Conservation (phyloP, 2,329 filamentous ascomycete genomes). For the Scytalidium lignicola region DNA sequence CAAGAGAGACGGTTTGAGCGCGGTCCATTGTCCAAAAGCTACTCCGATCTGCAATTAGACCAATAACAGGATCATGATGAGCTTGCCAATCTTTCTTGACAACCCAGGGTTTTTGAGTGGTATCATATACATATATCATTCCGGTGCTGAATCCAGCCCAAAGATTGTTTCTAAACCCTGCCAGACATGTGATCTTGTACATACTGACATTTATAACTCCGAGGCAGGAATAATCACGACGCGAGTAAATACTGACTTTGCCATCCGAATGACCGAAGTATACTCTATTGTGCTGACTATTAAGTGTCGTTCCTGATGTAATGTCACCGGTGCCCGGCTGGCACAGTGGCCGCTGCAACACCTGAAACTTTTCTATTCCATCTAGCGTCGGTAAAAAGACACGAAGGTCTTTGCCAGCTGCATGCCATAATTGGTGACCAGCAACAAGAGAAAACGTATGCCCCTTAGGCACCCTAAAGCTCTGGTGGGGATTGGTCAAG, state of each 20-base stretch:
- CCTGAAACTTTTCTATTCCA: constrained; percentile 66
- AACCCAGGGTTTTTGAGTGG: constrained; percentile 73
- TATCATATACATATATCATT: constrained; percentile 90
- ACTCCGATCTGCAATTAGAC: constrained; percentile 71
- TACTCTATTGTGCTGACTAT: constrained; percentile 69
- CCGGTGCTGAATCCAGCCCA: constrained; percentile 96
- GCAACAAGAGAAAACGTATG: constrained; percentile 87
- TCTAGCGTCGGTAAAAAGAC: constrained; percentile 72
- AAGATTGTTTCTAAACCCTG: constrained; percentile 73
- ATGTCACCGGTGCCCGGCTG: constrained; percentile 78
- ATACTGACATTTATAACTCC: constrained; percentile 79
- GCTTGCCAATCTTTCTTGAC: constrained; percentile 94
- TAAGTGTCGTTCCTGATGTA: constrained; percentile 73
- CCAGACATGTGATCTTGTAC: constrained; percentile 89
- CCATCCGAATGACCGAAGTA: constrained; percentile 92
- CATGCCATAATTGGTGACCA: constrained; percentile 83
- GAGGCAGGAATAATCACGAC: constrained; percentile 69
- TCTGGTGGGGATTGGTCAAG: constrained; percentile 65
- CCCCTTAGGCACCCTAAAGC: constrained; percentile 71
- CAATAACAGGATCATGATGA: constrained; percentile 76
- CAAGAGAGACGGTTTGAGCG: constrained; percentile 79
- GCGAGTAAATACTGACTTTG: constrained; percentile 88
- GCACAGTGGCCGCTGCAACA: constrained; percentile 64
- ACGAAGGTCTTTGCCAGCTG: constrained; percentile 78
- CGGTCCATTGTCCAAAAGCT: constrained; percentile 82